Evolutionary conservation across 1,139 yeast genomes (phyloP).

Genomic region (Nakaseomyces delphensis): DNA sequence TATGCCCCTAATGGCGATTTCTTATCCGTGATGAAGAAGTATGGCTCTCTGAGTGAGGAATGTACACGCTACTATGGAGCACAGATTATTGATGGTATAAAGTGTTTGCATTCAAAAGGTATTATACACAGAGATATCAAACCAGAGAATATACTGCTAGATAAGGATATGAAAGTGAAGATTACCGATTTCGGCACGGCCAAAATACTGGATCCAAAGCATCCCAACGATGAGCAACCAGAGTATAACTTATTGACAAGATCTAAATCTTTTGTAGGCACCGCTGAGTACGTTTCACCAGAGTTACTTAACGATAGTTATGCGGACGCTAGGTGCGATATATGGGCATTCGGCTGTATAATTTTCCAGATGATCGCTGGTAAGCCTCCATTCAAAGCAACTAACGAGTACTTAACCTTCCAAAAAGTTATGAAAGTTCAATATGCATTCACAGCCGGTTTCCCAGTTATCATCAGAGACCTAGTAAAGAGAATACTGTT

Average conservation of each 20-base stretch:
- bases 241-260: constrained; percentile 49
- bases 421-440: constrained; percentile 84
- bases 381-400: constrained; percentile 89
- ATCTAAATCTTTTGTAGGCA: constrained; percentile 77
- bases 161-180: constrained; percentile 69
- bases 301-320: constrained; percentile 76
- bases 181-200: constrained; percentile 99
- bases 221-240: constrained; percentile 36
- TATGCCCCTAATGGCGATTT: constrained; percentile 78
- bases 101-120: constrained; percentile 73
- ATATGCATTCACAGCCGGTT: constrained; percentile 71
- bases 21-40: constrained; percentile 49
- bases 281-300: constrained; percentile 78
- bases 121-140: constrained; percentile 90
- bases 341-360: constrained; percentile 97
- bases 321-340: constrained; percentile 81
- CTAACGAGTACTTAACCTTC: constrained; percentile 90
- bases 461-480: constrained; percentile 63
- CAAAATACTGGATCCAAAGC: constrained; percentile 48
- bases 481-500: constrained; percentile 62
- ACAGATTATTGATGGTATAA: constrained; percentile 81
- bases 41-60: constrained; percentile 48
- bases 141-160: constrained; percentile 86
- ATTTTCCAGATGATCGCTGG: constrained; percentile 91
- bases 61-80: constrained; percentile 50